Base-by-base conservation (phyloP, 1,284 basidiomycete genomes). In the Tranzscheliella williamsii region DNA sequence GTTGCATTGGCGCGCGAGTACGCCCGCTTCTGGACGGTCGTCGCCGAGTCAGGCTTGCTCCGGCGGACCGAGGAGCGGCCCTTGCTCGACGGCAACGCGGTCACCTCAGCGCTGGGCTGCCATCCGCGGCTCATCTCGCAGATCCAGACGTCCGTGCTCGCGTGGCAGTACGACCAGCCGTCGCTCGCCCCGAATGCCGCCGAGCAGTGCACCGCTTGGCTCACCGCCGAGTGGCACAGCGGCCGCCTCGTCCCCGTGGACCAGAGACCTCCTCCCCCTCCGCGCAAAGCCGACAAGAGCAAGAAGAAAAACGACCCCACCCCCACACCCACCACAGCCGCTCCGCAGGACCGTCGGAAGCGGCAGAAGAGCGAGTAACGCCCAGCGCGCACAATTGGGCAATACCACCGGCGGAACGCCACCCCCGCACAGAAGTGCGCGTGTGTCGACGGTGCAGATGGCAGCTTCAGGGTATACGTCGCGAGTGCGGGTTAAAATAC, bases 81-180 rank as follows among this genome's bases (percentile, higher is more conserved):
- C 2, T 13, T 64, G 9, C 24, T 75, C 37, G 72, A 73, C 24
- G 75, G 75, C 8, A 68, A 61, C 32, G 64, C 55, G 5, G 53
- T 76, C 24, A 57, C 50, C 5, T 37, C 53, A 5, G 30, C 38
- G 0, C 29, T 76, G 18, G 40, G 36, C 5, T 69, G 69, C 30
- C 57, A 67, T 33, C 50, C 51, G 15, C 48, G 53, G 5, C 47
- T 75, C 12, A 64, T 68, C 12, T 53, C 61, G 6, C 55, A 54
- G 12, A 51, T 76, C 16, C 63, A 65, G 38, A 67, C 56, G 4
- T 52, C 32, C 21, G 66, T 75, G 16, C 39, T 72, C 9, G 64
- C 60, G 1, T 75, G 72, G 70, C 72, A 75, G 42, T 58, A 70
- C 22, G 55, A 61, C 27, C 44, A 42, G 24, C 17, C 32, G 1